A percentile compares a stretch with the other conserved stretches of the same genome.
Conservation (phyloP, 441 rosid species). For the Euphorbia neoarborescens region DNA sequence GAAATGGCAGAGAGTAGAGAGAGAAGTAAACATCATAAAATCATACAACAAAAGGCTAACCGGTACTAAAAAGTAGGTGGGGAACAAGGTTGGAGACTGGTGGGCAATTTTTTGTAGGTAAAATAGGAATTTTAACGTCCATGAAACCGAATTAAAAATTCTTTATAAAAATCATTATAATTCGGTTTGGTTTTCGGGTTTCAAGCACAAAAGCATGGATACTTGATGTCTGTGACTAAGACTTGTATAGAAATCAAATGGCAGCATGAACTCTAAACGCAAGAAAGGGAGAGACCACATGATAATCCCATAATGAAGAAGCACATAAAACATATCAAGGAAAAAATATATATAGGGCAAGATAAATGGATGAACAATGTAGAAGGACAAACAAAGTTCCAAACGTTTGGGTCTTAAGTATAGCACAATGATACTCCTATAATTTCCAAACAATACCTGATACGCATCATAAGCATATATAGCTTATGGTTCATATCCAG, state of each 20-base stretch:
- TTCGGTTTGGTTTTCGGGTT: no score
- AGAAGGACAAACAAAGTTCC: conserved; percentile 4
- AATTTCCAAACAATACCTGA: background rate
- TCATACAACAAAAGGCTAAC: no score
- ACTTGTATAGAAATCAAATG: background rate
- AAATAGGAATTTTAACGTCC: no score
- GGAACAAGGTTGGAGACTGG: no score
- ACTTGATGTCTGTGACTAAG: background rate
- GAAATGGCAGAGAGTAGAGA: no score
- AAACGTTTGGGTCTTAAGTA: background rate
- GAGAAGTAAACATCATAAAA: no score
- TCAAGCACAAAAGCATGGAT: background rate
- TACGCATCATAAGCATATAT: background rate
- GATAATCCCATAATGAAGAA: background rate
- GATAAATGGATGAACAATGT: background rate
- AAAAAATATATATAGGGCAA: background rate
- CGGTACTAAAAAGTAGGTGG: no score
- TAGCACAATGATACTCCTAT: background rate
- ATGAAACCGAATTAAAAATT: no score
- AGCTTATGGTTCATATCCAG: background rate
- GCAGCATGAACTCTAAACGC: background rate
- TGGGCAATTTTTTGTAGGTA: no score
- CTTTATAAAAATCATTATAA: no score
- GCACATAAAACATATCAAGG: background rate
- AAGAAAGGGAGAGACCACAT: background rate